Evolutionary conservation across 1,139 yeast genomes (phyloP).

Genomic region (Taiozyma sp.): DNA sequence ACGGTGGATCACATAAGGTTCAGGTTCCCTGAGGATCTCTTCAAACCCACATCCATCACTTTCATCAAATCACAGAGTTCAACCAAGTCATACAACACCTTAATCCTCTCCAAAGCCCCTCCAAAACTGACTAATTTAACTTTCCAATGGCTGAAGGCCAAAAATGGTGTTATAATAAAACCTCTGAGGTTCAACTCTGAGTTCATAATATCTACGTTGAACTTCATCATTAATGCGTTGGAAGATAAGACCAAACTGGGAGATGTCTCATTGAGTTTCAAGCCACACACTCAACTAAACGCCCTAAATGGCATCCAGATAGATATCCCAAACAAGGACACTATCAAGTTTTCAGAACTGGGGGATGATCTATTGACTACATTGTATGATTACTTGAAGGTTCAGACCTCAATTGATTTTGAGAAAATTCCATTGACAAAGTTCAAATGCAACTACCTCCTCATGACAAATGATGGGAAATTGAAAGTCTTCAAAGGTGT

Average conservation of each 20-base stretch:
- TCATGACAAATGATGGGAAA: conserved; percentile 19
- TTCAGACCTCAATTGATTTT: conserved; percentile 18
- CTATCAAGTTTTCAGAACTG: conserved; percentile 6
- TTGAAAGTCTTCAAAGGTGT: conserved; percentile 16
- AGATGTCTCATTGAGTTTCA: conserved; percentile 18
- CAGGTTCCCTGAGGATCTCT: conserved; percentile 16
- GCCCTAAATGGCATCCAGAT: conserved; percentile 11
- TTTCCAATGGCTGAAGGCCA: conserved; percentile 24
- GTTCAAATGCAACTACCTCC: conserved; percentile 16
- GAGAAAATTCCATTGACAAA: conserved; percentile 11
- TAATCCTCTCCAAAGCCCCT: conserved; percentile 16
- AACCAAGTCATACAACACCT: conserved; percentile 8
- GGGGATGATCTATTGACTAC: conserved; percentile 4
- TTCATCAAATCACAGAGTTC: conserved; percentile 5
- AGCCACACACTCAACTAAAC: conserved; percentile 8
- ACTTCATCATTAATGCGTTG: conserved; percentile 19
- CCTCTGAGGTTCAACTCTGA: conserved; percentile 20
- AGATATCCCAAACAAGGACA: conserved; percentile 15
- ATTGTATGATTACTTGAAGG: conserved; percentile 11
- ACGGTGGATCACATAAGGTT: background rate
- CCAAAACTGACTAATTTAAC: conserved; percentile 14
- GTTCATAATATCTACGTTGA: conserved; percentile 22
- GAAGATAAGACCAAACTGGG: conserved; percentile 15
- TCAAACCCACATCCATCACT: conserved; percentile 15
- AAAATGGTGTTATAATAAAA: conserved; percentile 22